A percentile compares a stretch with the other conserved stretches of the same genome.
Conservation (phyloP, 2,329 filamentous ascomycete genomes). For the Botrytis porri region DNA sequence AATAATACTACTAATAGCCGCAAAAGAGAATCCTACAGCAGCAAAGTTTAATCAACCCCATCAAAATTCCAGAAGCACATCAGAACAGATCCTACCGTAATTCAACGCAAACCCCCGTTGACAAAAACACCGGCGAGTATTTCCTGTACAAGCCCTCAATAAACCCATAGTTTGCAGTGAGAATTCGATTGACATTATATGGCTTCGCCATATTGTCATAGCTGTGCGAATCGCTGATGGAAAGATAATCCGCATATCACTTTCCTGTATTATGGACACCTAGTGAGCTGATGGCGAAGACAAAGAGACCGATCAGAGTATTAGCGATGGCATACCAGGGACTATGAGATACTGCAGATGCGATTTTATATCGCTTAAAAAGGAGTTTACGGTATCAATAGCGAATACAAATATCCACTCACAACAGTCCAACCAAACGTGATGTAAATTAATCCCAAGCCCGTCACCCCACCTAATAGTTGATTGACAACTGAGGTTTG, state of each 20-base stretch:
- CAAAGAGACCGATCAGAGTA: slow-evolving; percentile 62
- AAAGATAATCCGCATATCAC: slow-evolving; percentile 62
- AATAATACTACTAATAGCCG: slow-evolving; percentile 58
- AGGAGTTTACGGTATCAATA: not conserved
- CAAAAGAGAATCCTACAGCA: slow-evolving; percentile 45
- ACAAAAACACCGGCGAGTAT: slow-evolving; percentile 44
- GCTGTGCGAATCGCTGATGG: slow-evolving; percentile 44
- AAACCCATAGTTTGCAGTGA: slow-evolving; percentile 54
- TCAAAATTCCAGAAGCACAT: not conserved
- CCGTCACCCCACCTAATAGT: slow-evolving; percentile 65
- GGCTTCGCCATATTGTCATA: slow-evolving; percentile 51
- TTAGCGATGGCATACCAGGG: slow-evolving; percentile 72
- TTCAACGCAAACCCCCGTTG: slow-evolving; percentile 55
- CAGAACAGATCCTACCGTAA: slow-evolving; percentile 44
- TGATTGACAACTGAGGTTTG: slow-evolving; percentile 68
- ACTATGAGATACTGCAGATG: slow-evolving; percentile 19
- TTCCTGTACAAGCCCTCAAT: slow-evolving; percentile 57
- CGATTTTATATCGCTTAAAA: not conserved
- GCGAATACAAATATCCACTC: slow-evolving; percentile 29
- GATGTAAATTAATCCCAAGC: slow-evolving; percentile 65
- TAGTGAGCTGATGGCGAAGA: slow-evolving; percentile 59
- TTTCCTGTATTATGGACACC: slow-evolving; percentile 61
- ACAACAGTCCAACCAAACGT: slow-evolving; percentile 77
- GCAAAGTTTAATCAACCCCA: not conserved
- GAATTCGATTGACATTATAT: slow-evolving; percentile 61